phyloP scores from a whole-genome alignment of 805 yeast genomes.

The Lachancea fermentati region DNA sequence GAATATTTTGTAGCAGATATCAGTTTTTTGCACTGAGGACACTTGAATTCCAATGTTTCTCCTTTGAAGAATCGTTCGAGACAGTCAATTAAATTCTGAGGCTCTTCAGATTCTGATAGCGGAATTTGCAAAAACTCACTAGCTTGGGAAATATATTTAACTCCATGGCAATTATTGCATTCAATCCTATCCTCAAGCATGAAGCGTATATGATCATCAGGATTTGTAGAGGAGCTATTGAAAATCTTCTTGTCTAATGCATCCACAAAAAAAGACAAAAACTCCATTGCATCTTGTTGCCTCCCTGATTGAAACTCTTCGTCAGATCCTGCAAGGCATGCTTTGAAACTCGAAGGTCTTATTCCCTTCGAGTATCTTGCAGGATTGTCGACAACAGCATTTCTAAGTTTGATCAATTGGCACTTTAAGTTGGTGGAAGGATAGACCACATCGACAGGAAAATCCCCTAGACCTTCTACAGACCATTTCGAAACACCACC shows the following conservation, averaged over 20 bases:
- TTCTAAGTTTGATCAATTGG: slow-evolving; percentile 73
- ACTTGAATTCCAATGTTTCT: slow-evolving; percentile 58
- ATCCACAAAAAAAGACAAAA: slow-evolving; percentile 61
- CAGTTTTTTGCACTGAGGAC: slow-evolving; percentile 46
- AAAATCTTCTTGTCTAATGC: slow-evolving; percentile 48
- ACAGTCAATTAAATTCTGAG: slow-evolving; percentile 35
- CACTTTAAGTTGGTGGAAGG: slow-evolving; percentile 65
- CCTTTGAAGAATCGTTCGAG: slow-evolving; percentile 47
- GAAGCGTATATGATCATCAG: slow-evolving; percentile 59
- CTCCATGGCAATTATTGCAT: slow-evolving; percentile 49
- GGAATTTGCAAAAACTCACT: slow-evolving; percentile 54
- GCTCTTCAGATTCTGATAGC: slow-evolving; percentile 46
- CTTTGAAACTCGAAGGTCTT: slow-evolving; percentile 69
- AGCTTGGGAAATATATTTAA: slow-evolving; percentile 49
- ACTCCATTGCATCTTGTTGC: slow-evolving; percentile 96
- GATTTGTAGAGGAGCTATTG: slow-evolving; percentile 28
- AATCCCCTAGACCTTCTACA: slow-evolving; percentile 35
- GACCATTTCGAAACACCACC: slow-evolving; percentile 32
- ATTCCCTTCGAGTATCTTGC: slow-evolving; percentile 67
- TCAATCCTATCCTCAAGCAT: slow-evolving; percentile 57
- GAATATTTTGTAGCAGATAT: slow-evolving; percentile 23
- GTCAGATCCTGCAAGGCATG: slow-evolving; percentile 70
- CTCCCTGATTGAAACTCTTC: slow-evolving; percentile 77
- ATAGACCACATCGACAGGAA: slow-evolving; percentile 37
- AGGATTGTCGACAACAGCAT: slow-evolving; percentile 53